These are phyloP conservation scores for Magnaporthales sp. DNA, from an alignment of 2,329 filamentous ascomycete species.

Conservation along the genomic window DNA sequence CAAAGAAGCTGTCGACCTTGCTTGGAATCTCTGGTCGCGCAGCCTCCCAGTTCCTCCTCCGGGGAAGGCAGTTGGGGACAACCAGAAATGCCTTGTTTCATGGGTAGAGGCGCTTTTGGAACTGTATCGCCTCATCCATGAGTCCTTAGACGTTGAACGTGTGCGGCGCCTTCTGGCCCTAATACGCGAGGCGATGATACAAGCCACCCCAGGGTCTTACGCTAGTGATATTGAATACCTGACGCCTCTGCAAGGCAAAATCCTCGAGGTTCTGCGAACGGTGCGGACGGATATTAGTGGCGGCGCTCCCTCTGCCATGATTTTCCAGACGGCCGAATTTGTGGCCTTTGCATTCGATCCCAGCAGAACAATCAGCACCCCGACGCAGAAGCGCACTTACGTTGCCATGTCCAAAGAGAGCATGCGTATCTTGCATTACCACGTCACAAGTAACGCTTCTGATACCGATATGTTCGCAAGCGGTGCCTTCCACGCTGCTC, in stretches of 20 bases:
- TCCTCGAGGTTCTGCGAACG: slow-evolving; percentile 58
- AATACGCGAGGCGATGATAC: slow-evolving; percentile 60
- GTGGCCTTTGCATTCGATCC: slow-evolving; percentile 58
- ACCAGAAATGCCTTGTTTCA: slow-evolving; percentile 77
- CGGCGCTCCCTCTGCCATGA: slow-evolving; percentile 58
- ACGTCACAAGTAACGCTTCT: slow-evolving; percentile 49
- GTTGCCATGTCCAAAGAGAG: slow-evolving; percentile 80
- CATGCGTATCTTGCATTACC: slow-evolving; percentile 59
- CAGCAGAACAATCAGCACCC: slow-evolving; percentile 13
- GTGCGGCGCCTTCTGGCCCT: slow-evolving; percentile 63
- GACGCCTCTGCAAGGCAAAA: slow-evolving; percentile 62
- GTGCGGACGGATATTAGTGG: slow-evolving; percentile 55
- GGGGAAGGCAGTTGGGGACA: slow-evolving; percentile 45
- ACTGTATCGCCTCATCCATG: slow-evolving; percentile 66
- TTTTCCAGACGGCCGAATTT: slow-evolving; percentile 62
- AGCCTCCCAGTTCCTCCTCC: slow-evolving; percentile 44
- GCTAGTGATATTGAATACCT: slow-evolving; percentile 64
- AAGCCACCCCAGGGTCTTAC: slow-evolving; percentile 59
- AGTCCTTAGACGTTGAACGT: slow-evolving; percentile 51
- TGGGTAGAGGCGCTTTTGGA: slow-evolving; percentile 71
- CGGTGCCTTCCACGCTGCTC: slow-evolving; percentile 54
- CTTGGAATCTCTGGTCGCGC: slow-evolving; percentile 63
- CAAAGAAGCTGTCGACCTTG: slow-evolving; percentile 46
- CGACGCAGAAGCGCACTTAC: slow-evolving; percentile 59
- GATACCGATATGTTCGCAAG: slow-evolving; percentile 62